Evolutionary conservation across 176 grass and related monocot species (phyloP).

Genomic region (bread wheat (Triticum aestivum)): IWGSC_CS_RefSeq_v2.1 NC_057794.1:364506197-364506696

Average conservation of each 20-base stretch:
- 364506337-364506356: background rate
- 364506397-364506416: slow-evolving; percentile 73
- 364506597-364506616: background rate
- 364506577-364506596: slow-evolving; percentile 16
- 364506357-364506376: slow-evolving; percentile 76
- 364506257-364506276: slow-evolving; percentile 81
- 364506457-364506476: slow-evolving; percentile 19
- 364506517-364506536: slow-evolving; percentile 94
- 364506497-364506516: slow-evolving; percentile 23
- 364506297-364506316: background rate
- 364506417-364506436: slow-evolving; percentile 75
- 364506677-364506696: background rate
- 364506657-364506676: slow-evolving; percentile 8
- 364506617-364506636: background rate
- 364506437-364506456: background rate
- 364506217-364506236: slow-evolving; percentile 82
- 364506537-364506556: slow-evolving; percentile 89
- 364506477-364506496: background rate
- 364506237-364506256: slow-evolving; percentile 92
- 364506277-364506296: slow-evolving; percentile 42
- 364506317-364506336: background rate
- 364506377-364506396: slow-evolving; percentile 44
- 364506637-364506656: background rate
- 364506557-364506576: slow-evolving; percentile 23
- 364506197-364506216: background rate